Evolutionary conservation across 768 basidiomycete species (phyloP).

Genomic region (Amanita rubescens): DNA sequence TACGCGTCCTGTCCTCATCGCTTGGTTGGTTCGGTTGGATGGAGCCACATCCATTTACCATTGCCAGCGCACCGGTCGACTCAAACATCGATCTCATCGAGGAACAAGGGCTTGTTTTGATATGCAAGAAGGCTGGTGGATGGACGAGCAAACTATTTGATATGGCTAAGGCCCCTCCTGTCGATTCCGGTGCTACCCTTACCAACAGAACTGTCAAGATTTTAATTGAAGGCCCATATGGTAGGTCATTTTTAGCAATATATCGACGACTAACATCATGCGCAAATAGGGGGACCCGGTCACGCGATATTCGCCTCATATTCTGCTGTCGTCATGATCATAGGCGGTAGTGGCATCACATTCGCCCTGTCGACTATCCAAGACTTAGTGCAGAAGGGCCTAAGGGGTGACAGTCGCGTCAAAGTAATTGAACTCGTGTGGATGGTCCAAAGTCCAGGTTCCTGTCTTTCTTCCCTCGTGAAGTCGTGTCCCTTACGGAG

Average conservation of each 20-base stretch:
- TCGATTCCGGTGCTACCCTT: conserved; percentile 10
- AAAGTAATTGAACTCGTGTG: conserved; percentile 63
- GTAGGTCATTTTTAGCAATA: conserved; percentile 21
- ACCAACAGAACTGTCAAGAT: conserved; percentile 37
- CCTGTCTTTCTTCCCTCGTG: conserved; percentile 10
- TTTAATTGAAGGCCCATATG: conserved; percentile 62
- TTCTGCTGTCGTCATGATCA: conserved; percentile 60
- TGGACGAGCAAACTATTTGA: conserved; percentile 59
- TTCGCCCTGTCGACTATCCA: conserved; percentile 56
- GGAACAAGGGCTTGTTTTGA: conserved; percentile 53
- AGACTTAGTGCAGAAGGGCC: conserved; percentile 53
- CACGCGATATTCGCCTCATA: conserved; percentile 56
- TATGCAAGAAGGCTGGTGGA: conserved; percentile 57
- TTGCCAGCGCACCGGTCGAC: conserved; percentile 38
- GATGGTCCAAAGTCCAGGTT: conserved; percentile 48
- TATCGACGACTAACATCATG: conserved; percentile 7
- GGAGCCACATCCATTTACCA: conserved; percentile 77
- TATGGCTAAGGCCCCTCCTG: conserved; percentile 31
- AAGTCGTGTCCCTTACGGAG: conserved; percentile 2
- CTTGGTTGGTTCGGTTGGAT: conserved; percentile 52
- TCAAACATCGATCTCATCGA: conserved; percentile 23
- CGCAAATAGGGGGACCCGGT: conserved; percentile 42
- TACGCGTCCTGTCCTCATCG: conserved; percentile 47
- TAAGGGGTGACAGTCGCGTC: conserved; percentile 41
- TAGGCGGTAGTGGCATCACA: conserved; percentile 73